phyloP scores from a whole-genome alignment of 2,329 filamentous ascomycete species.

The Ophiocordyceps camponoti-floridani region DNA sequence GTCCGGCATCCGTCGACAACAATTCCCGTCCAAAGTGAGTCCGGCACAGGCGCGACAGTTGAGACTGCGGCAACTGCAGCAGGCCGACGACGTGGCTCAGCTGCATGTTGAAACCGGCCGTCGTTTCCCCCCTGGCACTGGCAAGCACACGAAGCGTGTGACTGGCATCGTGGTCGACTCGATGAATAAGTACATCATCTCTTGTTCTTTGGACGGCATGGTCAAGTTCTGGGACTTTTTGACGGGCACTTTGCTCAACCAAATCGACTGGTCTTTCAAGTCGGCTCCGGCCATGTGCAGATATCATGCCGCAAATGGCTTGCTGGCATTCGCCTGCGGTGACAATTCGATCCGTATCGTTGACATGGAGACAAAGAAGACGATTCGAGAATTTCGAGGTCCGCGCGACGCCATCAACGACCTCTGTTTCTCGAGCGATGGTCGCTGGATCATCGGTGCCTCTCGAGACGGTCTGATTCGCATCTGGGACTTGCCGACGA shows the following conservation, averaged over 20 bases:
- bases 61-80: conserved; percentile 43
- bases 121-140: conserved; percentile 32
- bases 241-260: conserved; percentile 60
- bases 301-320: conserved; percentile 67
- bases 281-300: conserved; percentile 57
- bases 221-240: conserved; percentile 96
- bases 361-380: conserved; percentile 76
- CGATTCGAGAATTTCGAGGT: conserved; percentile 86
- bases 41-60: conserved; percentile 63
- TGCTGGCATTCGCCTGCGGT: conserved; percentile 77
- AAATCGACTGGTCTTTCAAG: conserved; percentile 68
- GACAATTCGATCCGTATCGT: conserved; percentile 78
- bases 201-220: conserved; percentile 77
- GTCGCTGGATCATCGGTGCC: conserved; percentile 81
- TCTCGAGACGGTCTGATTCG: conserved; percentile 66
- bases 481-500: conserved; percentile 90
- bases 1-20: conserved; percentile 73
- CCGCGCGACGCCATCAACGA: conserved; percentile 58
- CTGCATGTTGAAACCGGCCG: conserved; percentile 26
- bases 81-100: conserved; percentile 38
- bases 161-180: conserved; percentile 78
- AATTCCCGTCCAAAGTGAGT: conserved; percentile 66
- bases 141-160: conserved; percentile 64
- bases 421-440: conserved; percentile 80
- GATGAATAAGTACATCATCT: conserved; percentile 74